Evolutionary conservation across 805 yeast species (phyloP).

Genomic region (Debaryomyces castellii): DNA sequence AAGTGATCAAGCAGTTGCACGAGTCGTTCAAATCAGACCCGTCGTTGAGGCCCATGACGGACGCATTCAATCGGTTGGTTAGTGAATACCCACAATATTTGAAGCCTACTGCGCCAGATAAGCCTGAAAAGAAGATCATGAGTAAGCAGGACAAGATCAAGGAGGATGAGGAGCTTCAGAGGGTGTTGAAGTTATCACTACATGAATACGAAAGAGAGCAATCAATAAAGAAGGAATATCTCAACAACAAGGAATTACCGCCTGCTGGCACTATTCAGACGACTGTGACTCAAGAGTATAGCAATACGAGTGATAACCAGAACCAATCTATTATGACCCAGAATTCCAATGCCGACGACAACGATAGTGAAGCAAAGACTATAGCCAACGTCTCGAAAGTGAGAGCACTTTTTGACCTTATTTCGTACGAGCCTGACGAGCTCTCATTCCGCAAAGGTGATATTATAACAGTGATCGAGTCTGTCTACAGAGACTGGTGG

Average conservation of each 20-base stretch:
- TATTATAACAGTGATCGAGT: conserved; percentile 79
- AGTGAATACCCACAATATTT: conserved; percentile 35
- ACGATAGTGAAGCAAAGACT: conserved; percentile 27
- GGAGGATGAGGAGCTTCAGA: conserved; percentile 81
- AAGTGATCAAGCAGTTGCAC: conserved; percentile 66
- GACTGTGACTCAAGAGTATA: conserved; percentile 1
- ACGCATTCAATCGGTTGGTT: conserved; percentile 53
- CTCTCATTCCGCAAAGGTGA: conserved; percentile 86
- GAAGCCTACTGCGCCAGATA: conserved; percentile 38
- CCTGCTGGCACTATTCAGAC: conserved; percentile 10
- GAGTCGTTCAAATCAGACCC: conserved; percentile 71
- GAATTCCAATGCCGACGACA: conserved; percentile 2
- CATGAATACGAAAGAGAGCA: conserved; percentile 54
- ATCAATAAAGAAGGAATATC: conserved; percentile 23
- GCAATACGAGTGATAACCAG: conserved; percentile 8
- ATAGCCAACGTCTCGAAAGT: conserved; percentile 61
- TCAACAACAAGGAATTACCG: conserved; percentile 37
- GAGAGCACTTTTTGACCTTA: conserved; percentile 79
- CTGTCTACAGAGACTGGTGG: conserved; percentile 95
- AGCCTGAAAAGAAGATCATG: conserved; percentile 57
- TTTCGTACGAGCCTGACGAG: conserved; percentile 81
- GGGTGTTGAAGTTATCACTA: conserved; percentile 72
- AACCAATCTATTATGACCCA: background rate
- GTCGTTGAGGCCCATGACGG: conserved; percentile 66
- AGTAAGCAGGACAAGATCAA: conserved; percentile 43